Evolutionary conservation across 164 flowering plant species (phyloP).

Genomic region (Magnolia officinalis): DNA sequence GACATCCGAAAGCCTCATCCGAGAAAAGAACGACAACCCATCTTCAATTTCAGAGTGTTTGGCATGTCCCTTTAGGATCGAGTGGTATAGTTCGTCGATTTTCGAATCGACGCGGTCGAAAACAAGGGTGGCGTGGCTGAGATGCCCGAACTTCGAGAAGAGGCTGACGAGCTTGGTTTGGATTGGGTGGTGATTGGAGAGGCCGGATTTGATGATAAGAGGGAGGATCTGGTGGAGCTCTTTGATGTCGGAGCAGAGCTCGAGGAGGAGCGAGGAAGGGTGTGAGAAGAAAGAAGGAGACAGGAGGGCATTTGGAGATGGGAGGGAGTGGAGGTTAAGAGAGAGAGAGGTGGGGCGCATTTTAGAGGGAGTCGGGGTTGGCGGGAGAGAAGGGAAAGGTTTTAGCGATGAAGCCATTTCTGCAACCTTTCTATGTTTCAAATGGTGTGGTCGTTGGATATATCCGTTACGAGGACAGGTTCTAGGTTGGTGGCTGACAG

Average conservation of each 20-base stretch:
- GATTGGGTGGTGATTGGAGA: slow-evolving; percentile 47
- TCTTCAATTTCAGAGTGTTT: slow-evolving; percentile 35
- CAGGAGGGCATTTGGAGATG: slow-evolving; percentile 5
- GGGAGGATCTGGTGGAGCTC: slow-evolving; percentile 70
- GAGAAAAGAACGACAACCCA: slow-evolving; percentile 45
- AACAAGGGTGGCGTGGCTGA: slow-evolving; percentile 57
- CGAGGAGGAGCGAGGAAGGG: slow-evolving; percentile 71
- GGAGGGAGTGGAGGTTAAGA: slow-evolving; percentile 12
- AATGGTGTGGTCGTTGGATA: no score
- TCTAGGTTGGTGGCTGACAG: no score
- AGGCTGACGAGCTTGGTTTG: slow-evolving; percentile 79
- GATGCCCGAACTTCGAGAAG: slow-evolving; percentile 54
- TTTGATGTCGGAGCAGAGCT: slow-evolving; percentile 52
- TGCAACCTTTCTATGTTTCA: background rate
- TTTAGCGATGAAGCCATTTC: slow-evolving; percentile 10
- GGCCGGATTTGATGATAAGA: slow-evolving; percentile 49
- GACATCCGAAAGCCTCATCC: slow-evolving; percentile 59
- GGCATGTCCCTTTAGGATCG: slow-evolving; percentile 73
- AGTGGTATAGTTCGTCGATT: slow-evolving; percentile 57
- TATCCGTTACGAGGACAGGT: no score
- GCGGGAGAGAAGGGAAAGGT: slow-evolving; percentile 1
- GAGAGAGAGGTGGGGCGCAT: slow-evolving; percentile 6
- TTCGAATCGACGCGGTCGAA: slow-evolving; percentile 59
- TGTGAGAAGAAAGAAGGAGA: slow-evolving; percentile 47
- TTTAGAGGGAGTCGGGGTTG: slow-evolving; percentile 1